phyloP scores from a whole-genome alignment of 768 basidiomycete genomes.

The Mycena rebaudengoi region DNA sequence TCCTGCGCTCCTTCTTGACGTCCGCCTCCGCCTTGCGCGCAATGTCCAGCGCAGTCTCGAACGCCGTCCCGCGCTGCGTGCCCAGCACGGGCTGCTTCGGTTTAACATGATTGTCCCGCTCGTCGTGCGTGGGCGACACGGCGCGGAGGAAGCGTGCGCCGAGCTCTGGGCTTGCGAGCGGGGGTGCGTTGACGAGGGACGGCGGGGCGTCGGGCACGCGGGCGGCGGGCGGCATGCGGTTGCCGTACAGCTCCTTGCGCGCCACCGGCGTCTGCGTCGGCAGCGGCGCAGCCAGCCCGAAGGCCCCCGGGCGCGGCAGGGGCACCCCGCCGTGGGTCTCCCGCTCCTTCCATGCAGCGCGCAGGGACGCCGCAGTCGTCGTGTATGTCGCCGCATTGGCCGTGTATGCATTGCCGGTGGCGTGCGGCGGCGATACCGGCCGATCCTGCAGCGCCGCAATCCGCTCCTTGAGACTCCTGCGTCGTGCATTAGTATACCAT shows the following conservation, averaged over 20 bases:
- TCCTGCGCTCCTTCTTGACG: constrained; percentile 26
- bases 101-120: background rate
- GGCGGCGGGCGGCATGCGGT: constrained; percentile 61
- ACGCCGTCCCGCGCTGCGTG: constrained; percentile 47
- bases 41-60: constrained; percentile 50
- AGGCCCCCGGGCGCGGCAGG: constrained; percentile 55
- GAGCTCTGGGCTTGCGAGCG: constrained; percentile 15
- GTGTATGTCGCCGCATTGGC: too few species aligned
- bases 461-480: constrained; percentile 77
- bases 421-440: too few species aligned
- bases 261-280: constrained; percentile 37
- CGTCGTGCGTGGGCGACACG: constrained; percentile 4
- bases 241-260: constrained; percentile 79
- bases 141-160: constrained; percentile 4
- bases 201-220: constrained; percentile 31
- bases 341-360: constrained; percentile 71
- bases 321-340: constrained; percentile 82
- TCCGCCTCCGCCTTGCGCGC: constrained; percentile 49
- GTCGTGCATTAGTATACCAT: too few species aligned
- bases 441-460: constrained; percentile 85
- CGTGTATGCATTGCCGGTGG: too few species aligned
- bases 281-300: background rate
- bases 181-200: constrained; percentile 33
- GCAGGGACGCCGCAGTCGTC: too few species aligned
- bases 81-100: constrained; percentile 6